Evolutionary conservation across 805 yeast species (phyloP).

Genomic region (Saturnispora diversa): DNA sequence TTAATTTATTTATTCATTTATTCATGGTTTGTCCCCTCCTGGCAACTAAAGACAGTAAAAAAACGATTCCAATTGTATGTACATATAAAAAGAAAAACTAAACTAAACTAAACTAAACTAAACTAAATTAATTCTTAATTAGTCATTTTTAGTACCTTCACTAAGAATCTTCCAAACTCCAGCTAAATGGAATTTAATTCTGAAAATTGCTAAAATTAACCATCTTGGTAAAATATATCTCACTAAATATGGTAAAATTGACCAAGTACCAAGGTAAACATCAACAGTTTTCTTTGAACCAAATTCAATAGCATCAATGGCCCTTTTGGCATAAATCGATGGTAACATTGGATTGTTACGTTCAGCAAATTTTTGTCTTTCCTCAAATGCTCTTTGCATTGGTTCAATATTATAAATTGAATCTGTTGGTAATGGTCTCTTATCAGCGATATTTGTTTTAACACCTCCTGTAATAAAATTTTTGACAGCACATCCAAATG

Average conservation of each 20-base stretch:
- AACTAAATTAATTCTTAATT: not conserved
- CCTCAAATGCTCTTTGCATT: conserved; percentile 39
- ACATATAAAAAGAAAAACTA: not conserved
- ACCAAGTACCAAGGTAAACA: conserved; percentile 46
- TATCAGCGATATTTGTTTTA: conserved; percentile 60
- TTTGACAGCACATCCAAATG: conserved; percentile 63
- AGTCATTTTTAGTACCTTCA: conserved; percentile 11
- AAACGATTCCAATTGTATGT: too few species aligned
- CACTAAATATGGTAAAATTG: conserved; percentile 20
- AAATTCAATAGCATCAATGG: conserved; percentile 42
- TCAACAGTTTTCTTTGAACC: conserved; percentile 36
- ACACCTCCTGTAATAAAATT: conserved; percentile 74
- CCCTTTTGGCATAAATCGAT: conserved; percentile 46
- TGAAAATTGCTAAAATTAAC: conserved; percentile 22
- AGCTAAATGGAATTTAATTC: conserved; percentile 30
- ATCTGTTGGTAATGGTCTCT: conserved; percentile 45
- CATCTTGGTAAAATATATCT: conserved; percentile 22
- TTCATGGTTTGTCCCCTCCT: too few species aligned
- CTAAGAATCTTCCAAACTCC: conserved; percentile 29
- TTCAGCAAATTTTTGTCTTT: conserved; percentile 51
- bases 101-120: too few species aligned
- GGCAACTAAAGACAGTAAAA: too few species aligned
- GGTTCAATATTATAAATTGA: conserved; percentile 49
- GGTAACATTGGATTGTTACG: conserved; percentile 53
- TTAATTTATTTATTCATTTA: too few species aligned